phyloP scores from a whole-genome alignment of 257 asterid genomes.

The Ajuga chamaepitys region DNA sequence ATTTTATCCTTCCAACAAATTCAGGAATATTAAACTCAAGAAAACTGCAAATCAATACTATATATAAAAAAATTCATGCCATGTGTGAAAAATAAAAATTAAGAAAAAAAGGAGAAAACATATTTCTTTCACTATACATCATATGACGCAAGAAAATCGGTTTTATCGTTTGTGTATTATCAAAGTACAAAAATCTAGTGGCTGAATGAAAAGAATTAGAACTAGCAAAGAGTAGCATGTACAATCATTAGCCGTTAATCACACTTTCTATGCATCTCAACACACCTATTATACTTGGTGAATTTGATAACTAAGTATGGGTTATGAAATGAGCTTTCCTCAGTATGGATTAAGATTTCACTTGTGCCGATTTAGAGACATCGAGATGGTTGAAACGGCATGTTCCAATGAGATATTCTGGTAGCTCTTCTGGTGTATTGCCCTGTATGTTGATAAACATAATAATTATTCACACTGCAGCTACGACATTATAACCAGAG shows the following conservation, averaged over 20 bases:
- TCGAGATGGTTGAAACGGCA: constrained; percentile 85
- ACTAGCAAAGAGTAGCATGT: constrained; percentile 17
- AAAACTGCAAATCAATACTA: background rate
- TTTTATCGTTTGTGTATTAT: background rate
- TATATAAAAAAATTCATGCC: background rate
- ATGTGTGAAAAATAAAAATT: background rate
- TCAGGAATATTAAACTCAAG: background rate
- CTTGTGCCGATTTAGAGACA: constrained; percentile 46
- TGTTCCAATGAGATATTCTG: constrained; percentile 76
- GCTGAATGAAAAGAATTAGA: constrained; percentile 22
- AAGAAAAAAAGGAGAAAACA: background rate
- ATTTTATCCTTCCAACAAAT: background rate
- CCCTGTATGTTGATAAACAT: too few species aligned
- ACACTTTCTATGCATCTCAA: background rate
- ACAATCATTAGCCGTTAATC: constrained; percentile 2
- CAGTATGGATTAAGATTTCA: constrained; percentile 24
- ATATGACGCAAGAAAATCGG: background rate
- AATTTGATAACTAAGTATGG: background rate
- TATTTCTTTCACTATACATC: background rate
- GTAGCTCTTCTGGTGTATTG: constrained; percentile 76
- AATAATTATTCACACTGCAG: background rate
- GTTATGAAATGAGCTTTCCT: background rate
- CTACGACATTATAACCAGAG: background rate
- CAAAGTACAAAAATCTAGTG: background rate
- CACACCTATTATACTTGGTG: background rate